Base-by-base conservation (phyloP, 2,329 filamentous ascomycete species). In the Aquanectria penicillioides region DNA sequence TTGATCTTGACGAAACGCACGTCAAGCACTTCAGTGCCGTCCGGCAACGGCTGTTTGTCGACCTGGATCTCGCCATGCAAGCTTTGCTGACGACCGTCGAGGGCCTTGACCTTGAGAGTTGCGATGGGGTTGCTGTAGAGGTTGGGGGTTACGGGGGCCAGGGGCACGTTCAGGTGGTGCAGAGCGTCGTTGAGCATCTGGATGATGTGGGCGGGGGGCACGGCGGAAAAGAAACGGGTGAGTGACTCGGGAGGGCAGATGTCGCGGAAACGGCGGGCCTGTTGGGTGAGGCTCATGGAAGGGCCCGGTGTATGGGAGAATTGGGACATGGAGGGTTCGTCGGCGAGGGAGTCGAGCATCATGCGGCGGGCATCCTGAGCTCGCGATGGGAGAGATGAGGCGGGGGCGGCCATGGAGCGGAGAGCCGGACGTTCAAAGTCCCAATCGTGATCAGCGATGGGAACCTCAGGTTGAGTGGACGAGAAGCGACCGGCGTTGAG, bases 1-100 rank as follows among this genome's bases (percentile, higher is more conserved):
- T 97, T 97, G 51, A 92, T 85, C 79, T 99, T 99, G 65, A 96
- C 86, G 73, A 99, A 98, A 48, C 93, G 85, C 23, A 97, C 91
- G 74, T 97, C 94, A 20, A 94, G 83, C 26, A 94, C 76, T 60
- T 91, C 89, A 65, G 77, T 78, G 9, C 79, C 79, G 51, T 82
- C 80, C 2, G 79, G 84, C 63, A 89, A 82, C 36, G 76, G 73
- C 71, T 86, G 86, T 75, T 80, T 85, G 71, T 94, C 90, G 6
- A 95, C 80, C 11, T 92, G 80, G 40, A 96, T 88, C 70, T 91
- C 89, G 11, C 93, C 92, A 70, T 89, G 89, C 57, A 96, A 72
- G 37, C 82, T 83, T 78, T 94, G 92, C 64, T 87, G 82, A 40
- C 92, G 81, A 5, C 87, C 86, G 74, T 96, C 92, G 2, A 87